phyloP scores from a whole-genome alignment of 1,284 basidiomycete species.

The Cutaneotrichosporon spelunceum region DNA sequence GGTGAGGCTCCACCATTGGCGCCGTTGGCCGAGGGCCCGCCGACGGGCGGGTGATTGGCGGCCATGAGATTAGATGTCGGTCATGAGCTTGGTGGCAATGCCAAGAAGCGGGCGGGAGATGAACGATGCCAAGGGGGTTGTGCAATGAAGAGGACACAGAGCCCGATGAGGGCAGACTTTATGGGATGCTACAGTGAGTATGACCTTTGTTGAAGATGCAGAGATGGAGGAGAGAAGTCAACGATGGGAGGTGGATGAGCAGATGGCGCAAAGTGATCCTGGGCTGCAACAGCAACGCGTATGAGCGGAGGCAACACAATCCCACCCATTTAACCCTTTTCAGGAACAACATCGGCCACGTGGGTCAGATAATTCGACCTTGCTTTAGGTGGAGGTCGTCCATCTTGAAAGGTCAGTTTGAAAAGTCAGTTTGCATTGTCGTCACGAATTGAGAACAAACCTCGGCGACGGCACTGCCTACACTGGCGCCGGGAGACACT shows the following conservation, averaged over 20 bases:
- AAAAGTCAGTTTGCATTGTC: no score
- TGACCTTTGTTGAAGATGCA: neutral
- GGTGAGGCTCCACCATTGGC: slow-evolving; percentile 2
- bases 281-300: neutral
- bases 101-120: neutral
- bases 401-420: no score
- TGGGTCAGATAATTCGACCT: neutral
- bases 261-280: neutral
- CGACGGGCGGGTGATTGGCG: slow-evolving; percentile 2
- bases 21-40: slow-evolving; percentile 6
- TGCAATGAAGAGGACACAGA: neutral
- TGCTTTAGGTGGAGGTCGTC: no score
- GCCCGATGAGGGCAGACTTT: neutral
- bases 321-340: neutral
- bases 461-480: no score
- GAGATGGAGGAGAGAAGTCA: neutral
- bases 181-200: neutral
- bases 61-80: slow-evolving; percentile 6
- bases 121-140: neutral
- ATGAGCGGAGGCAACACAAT: neutral
- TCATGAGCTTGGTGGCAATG: slow-evolving; percentile 6
- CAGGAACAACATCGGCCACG: neutral
- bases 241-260: neutral
- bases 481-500: no score
- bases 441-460: no score